Percentiles rank a stretch among this genome's conserved stretches.
Conservation (phyloP, 2,329 filamentous ascomycete species). For the Epichloe aotearoae region DNA sequence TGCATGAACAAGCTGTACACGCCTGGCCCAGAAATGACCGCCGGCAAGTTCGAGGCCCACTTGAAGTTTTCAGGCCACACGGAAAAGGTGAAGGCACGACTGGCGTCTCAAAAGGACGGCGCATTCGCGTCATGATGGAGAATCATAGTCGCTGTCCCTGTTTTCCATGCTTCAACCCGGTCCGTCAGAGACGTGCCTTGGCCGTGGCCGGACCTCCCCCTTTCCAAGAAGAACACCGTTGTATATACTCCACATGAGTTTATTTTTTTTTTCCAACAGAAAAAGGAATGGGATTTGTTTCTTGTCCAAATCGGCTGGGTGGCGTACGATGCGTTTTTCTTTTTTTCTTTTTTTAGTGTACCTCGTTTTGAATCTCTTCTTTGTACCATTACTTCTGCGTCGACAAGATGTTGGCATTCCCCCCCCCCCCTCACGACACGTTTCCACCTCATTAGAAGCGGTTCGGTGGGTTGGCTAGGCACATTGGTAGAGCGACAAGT, state of each 20-base stretch:
- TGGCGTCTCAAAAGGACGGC: conserved; percentile 12
- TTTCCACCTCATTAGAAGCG: too few relatives aligned
- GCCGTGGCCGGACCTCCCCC: too few relatives aligned
- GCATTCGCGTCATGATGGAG: conserved; percentile 1
- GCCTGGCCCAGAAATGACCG: conserved; percentile 69
- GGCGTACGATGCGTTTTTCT: not conserved
- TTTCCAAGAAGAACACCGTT: not conserved
- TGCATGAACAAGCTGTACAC: conserved; percentile 93
- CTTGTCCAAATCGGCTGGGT: not conserved
- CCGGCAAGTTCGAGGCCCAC: conserved; percentile 87
- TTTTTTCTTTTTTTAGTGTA: not conserved
- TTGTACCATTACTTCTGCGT: not conserved
- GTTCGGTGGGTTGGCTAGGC: too few relatives aligned
- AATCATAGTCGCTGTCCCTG: not conserved
- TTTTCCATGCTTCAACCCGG: not conserved
- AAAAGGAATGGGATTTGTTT: not conserved
- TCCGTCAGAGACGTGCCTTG: too few relatives aligned
- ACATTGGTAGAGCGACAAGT: too few relatives aligned
- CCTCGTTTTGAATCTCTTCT: not conserved
- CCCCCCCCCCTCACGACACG: too few relatives aligned
- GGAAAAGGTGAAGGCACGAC: conserved; percentile 42
- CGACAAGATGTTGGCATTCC: too few relatives aligned
- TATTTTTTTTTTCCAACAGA: too few relatives aligned
- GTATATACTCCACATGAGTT: too few relatives aligned
- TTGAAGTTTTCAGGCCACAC: conserved; percentile 73